Evolutionary conservation across 345 rosid genomes (phyloP), one percentile per base, ranked within the genome.

Genomic region (Salix koriyanagi): DNA sequence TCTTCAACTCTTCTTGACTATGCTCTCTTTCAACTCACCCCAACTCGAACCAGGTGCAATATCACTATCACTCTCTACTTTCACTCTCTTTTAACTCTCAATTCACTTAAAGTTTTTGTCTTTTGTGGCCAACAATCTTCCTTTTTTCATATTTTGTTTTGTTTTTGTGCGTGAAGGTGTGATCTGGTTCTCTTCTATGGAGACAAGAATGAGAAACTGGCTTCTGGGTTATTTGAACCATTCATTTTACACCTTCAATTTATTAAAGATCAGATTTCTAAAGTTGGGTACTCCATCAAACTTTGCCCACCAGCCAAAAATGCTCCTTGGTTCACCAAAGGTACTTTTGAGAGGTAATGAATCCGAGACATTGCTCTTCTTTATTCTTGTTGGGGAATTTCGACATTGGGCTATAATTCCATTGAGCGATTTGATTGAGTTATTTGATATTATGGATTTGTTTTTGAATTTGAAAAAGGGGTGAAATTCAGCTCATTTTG

Each of bases 21-120:
- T 61, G 97, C 97, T 71, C 81, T 93, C 83, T 88, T 94, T 77
- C 97, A 90, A 58, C 97, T 94, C 83, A 94, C 95, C 62, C 98
- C 97, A n/a, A 90, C 97, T 86, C 86, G 98, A 23, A 91, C 97
- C 58, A 94, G 97, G 98, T 91, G 62, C 11, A 23, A 9, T 23
- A 56, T 56, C 62, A 56, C 0, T 6, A 8, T 26, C 69, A 61
- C 48, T 1, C 65, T 44, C 0, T 9, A 28, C 5, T 9, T 39
- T 2, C 15, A 21, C 16, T 23, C 52, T 32, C 34, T 72, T 61
- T 68, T 39, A 3, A 18, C 25, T 65, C 52, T 32, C 52, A 25
- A 28, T 42, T 44, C 75, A 48, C 32, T 39, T 16, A 28, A 30
- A 54, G 46, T 70, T 48, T 26, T 58, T 26, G 14, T 30, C 30